Evolutionary conservation across 495 filamentous ascomycete genomes (phyloP), one percentile per base, ranked within the genome.

Genomic region (Lasiosphaeria ovina): DNA sequence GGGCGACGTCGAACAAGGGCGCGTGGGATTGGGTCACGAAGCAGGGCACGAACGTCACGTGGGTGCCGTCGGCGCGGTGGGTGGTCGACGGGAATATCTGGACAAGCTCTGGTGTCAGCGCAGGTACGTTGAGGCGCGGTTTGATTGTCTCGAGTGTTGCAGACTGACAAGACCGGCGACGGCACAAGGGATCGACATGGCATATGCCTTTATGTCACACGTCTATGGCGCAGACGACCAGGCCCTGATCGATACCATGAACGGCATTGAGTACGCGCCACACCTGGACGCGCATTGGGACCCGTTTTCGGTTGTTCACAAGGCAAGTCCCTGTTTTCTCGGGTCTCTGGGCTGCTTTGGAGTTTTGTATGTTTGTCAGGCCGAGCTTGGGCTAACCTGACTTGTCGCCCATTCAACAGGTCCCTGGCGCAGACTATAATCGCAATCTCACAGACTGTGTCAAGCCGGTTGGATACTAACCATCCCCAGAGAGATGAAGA

Each of bases 171-270:
- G 88, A 42, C 14, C 14, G 38, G 38, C 14, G 1, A 42, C 2
- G 0, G 80, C 76, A 47, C 81, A 84, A n/a, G 87, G 87, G 0
- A 85, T 88, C n/a, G 88, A 91, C 76, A 76, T 82, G 44, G 82
- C 77, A 53, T 76, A 77, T 62, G 83, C 84, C 2, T 86, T 79
- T 62, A 65, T 86, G 12, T 71, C 50, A 24, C 63, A 73, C 14
- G 61, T 78, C 32, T 85, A 72, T 67, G 79, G 82, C 51, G 67
- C 65, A 42, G 65, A 66, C 5, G 57, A 64, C 32, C 49, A 45
- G 14, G 61, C 66, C 31, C 32, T 65, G 6, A 32, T 12, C 3
- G 6, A 14, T 6, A 34, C 47, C 1, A 50, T 66, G 35, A 63
- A 63, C 51, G 40, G 6, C 10, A 61, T 63, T 17, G 76, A 79